These are phyloP conservation scores for Cryptococcus sp. DNA, from an alignment of 1,284 basidiomycete species.

Conservation along the genomic window DNA sequence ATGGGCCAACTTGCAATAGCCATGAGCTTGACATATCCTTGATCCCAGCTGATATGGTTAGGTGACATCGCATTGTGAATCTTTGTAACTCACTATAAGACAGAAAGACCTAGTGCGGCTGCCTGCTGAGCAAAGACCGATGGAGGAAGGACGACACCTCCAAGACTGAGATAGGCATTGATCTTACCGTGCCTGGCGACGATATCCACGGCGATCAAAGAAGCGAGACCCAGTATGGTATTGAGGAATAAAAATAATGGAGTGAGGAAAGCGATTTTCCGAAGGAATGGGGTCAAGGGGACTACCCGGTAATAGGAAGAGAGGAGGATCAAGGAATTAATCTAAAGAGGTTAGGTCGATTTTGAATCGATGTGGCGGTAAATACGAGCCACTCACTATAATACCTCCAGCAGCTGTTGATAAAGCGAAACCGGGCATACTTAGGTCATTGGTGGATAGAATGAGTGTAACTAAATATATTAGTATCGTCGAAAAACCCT, in stretches of 20 bases:
- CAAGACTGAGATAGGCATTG: conserved; percentile 1
- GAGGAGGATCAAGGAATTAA: conserved; percentile 11
- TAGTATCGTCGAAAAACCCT: background rate
- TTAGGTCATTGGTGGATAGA: conserved; percentile 9
- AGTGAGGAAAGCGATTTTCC: conserved; percentile 2
- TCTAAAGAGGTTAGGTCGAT: background rate
- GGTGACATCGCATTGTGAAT: background rate
- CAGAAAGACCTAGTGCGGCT: conserved; percentile 2
- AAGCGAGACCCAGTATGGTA: conserved; percentile 2
- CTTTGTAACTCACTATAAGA: conserved; percentile 4
- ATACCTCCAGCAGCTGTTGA: conserved; percentile 6
- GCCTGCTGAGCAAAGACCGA: conserved; percentile 6
- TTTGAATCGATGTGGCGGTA: background rate
- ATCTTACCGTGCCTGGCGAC: conserved; percentile 6
- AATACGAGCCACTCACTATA: conserved; percentile 7
- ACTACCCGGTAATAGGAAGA: background rate
- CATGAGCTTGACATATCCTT: conserved; percentile 15
- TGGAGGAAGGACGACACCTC: conserved; percentile 3
- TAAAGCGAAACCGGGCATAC: conserved; percentile 9
- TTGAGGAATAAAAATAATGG: conserved; percentile 8
- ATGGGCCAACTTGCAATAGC: conserved; percentile 5
- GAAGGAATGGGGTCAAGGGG: conserved; percentile 1
- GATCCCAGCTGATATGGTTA: conserved; percentile 7
- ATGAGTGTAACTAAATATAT: conserved; percentile 7
- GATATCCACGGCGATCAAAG: conserved; percentile 8